Conservation (phyloP, 805 yeast species). For the Candida incommunis region DNA sequence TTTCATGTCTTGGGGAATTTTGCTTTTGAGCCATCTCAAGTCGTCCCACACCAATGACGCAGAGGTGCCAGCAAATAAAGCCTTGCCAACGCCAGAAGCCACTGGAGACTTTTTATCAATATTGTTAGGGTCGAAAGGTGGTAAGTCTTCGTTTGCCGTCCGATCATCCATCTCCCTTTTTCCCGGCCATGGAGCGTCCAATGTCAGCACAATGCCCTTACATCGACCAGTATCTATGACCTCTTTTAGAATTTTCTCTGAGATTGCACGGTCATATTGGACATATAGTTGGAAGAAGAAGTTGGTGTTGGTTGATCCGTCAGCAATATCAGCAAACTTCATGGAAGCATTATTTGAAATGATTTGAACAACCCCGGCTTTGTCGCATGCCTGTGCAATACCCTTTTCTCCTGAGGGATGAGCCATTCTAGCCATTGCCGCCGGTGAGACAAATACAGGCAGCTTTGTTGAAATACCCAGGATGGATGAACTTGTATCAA, state of each 20-base stretch:
- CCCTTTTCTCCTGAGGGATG: conserved; percentile 88
- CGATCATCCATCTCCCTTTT: conserved; percentile 35
- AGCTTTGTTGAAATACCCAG: conserved; percentile 57
- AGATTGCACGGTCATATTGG: conserved; percentile 24
- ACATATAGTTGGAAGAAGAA: conserved; percentile 40
- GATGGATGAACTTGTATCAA: conserved; percentile 60
- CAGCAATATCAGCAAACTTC: conserved; percentile 28
- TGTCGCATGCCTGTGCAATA: conserved; percentile 72
- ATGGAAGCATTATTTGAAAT: conserved; percentile 77
- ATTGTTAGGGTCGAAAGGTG: not conserved
- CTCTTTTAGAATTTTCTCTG: conserved; percentile 21
- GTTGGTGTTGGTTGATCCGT: conserved; percentile 20
- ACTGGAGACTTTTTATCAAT: not conserved
- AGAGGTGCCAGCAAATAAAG: conserved; percentile 17
- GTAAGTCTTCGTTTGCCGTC: conserved; percentile 21
- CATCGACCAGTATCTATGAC: conserved; percentile 27
- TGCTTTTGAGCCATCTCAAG: conserved; percentile 8
- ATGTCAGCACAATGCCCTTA: conserved; percentile 34
- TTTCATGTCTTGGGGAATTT: conserved; percentile 11
- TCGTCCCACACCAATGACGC: conserved; percentile 12
- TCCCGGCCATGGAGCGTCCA: conserved; percentile 38
- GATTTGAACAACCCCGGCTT: conserved; percentile 69
- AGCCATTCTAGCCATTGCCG: conserved; percentile 85
- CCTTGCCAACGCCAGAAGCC: conserved; percentile 19
- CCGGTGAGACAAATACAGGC: conserved; percentile 84